A percentile compares a stretch with the other conserved stretches of the same genome.
phyloP scores from a whole-genome alignment of 1,139 yeast species.

The Taphrina confusa region DNA sequence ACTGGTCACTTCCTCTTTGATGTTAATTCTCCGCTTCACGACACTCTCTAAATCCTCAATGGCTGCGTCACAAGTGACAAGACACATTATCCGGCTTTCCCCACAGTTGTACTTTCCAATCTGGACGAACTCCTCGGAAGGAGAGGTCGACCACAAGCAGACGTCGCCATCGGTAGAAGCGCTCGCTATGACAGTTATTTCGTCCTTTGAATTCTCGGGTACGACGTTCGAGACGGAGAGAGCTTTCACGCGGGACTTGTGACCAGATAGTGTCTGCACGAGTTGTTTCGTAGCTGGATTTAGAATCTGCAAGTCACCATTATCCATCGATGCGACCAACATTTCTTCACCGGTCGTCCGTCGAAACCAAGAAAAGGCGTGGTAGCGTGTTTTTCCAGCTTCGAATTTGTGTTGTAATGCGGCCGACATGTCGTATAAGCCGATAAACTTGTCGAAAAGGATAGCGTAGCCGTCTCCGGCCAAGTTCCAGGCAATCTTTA shows the following conservation, averaged over 20 bases:
- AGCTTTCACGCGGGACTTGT: constrained; percentile 27
- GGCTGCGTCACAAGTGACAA: constrained; percentile 14
- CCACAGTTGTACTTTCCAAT: constrained; percentile 29
- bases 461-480: constrained; percentile 29
- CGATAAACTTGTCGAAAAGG: constrained; percentile 17
- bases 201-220: constrained; percentile 7
- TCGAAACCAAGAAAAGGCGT: constrained; percentile 16
- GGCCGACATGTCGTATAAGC: constrained; percentile 28
- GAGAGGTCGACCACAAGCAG: constrained; percentile 67
- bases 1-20: constrained; percentile 14
- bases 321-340: constrained; percentile 11
- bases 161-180: constrained; percentile 92
- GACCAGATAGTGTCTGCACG: constrained; percentile 13
- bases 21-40: constrained; percentile 11
- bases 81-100: constrained; percentile 20
- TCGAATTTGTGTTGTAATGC: constrained; percentile 17
- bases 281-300: constrained; percentile 3
- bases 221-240: background rate
- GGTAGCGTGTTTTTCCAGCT: constrained; percentile 7
- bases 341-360: background rate
- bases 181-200: constrained; percentile 58
- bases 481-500: constrained; percentile 27
- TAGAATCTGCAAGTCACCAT: constrained; percentile 12
- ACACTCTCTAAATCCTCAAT: constrained; percentile 29
- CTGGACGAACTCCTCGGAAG: constrained; percentile 7